A percentile compares a stretch with the other conserved stretches of the same genome.
These are phyloP conservation scores for Marasmius sp. DNA, from an alignment of 1,284 basidiomycete genomes.

Conservation along the genomic window DNA sequence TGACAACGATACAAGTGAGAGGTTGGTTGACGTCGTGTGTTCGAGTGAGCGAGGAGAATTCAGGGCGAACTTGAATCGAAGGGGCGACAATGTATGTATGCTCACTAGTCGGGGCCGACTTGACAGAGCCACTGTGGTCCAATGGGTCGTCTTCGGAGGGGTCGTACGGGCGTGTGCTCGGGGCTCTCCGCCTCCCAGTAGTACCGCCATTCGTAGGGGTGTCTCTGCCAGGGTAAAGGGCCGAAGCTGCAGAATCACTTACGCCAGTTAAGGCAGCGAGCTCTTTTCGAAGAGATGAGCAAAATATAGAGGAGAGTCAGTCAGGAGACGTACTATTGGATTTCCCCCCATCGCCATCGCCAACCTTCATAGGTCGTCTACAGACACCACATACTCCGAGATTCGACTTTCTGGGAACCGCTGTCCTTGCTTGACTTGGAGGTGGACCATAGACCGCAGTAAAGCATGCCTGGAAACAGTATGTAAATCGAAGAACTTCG, in stretches of 20 bases:
- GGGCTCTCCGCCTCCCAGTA: conserved; percentile 34
- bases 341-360: conserved; percentile 77
- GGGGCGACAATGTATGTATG: conserved; percentile 80
- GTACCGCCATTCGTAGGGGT: conserved; percentile 47
- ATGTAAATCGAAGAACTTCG: conserved; percentile 16
- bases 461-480: conserved; percentile 77
- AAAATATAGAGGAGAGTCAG: background rate
- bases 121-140: conserved; percentile 56
- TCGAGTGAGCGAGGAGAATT: conserved; percentile 80
- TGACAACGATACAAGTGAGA: conserved; percentile 86
- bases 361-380: conserved; percentile 91
- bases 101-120: conserved; percentile 46
- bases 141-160: conserved; percentile 81
- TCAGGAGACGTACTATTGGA: conserved; percentile 74
- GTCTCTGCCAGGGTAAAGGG: conserved; percentile 69
- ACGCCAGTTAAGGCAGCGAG: conserved; percentile 88
- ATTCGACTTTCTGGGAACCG: conserved; percentile 68
- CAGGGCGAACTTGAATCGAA: conserved; percentile 85
- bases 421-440: conserved; percentile 55
- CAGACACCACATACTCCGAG: conserved; percentile 97
- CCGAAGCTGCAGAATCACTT: conserved; percentile 57
- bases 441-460: conserved; percentile 92
- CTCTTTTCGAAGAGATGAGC: conserved; percentile 46
- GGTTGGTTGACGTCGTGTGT: conserved; percentile 73
- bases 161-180: conserved; percentile 36